Base-by-base conservation (phyloP, 73 alveolate genomes). In the Paraurostyla sp. region DNA sequence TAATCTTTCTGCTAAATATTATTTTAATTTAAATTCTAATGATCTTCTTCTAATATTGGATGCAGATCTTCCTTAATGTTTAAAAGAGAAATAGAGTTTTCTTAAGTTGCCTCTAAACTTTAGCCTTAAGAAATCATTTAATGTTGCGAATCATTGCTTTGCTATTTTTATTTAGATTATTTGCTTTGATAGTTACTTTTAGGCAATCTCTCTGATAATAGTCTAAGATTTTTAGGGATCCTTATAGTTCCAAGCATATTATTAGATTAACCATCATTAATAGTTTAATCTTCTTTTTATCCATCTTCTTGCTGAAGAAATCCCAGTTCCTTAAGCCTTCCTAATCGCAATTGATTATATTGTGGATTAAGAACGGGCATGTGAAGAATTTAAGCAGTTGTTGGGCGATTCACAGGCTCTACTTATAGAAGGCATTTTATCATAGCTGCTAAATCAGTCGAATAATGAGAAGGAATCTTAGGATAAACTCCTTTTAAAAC, bases 401-500 rank as follows among this genome's bases (percentile, higher is more conserved):
- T 73, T 3, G 87, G 87, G 16, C 87, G 41, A 29, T 73, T 73
- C 16, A 15, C 7, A 16, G 87, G 87, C 41, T 73, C 87, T 11
- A 73, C 87, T 33, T 73, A 30, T 2, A 73, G 49, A 68, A 73
- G 25, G 6, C 69, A 73, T 50, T 92, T 48, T 25, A 90, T 76
- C 48, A 95, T 91, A 9, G 83, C 80, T 29, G 88, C 73, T 29
- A 93, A 62, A 40, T 93, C 96, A 32, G 80, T 63, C 75, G 95
- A 82, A 73, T 75, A 92, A 59, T 71, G 78, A 57, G 80, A 78
- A 63, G 94, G 91, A 40, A 95, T 86, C 18, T 90, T 85, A 30
- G 96, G 95, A 88, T 93, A 95, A 29, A 51, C 82, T 57, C 98
- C 98, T 56, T 78, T 95, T 38, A 81, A 56, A 29, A 95, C 95